These are phyloP conservation scores for Mrakia gelida DNA, from an alignment of 768 basidiomycete genomes.

Conservation along the genomic window DNA sequence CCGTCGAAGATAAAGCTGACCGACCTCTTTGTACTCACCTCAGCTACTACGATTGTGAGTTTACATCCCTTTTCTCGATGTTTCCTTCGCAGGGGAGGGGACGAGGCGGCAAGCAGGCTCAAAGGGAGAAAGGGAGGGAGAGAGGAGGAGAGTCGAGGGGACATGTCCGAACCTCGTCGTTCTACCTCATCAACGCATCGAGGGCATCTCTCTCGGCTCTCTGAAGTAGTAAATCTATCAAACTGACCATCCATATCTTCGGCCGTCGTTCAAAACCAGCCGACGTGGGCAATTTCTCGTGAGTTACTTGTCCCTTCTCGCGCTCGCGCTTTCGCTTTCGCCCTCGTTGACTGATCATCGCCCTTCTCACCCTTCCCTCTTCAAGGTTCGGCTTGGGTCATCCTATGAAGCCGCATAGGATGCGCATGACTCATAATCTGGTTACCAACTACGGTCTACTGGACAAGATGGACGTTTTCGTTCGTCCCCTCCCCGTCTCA, in stretches of 20 bases:
- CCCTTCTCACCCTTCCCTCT: not conserved
- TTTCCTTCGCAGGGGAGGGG: not conserved
- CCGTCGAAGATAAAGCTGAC: not conserved
- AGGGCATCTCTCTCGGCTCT: no score
- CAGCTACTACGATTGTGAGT: conserved; percentile 33
- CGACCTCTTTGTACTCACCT: not conserved
- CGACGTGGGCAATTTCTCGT: no score
- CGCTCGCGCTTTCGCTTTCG: no score
- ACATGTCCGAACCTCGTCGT: no score
- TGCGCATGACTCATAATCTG: conserved; percentile 88
- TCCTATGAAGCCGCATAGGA: conserved; percentile 94
- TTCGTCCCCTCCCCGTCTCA: conserved; percentile 46
- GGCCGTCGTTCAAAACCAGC: no score
- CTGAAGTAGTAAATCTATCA: no score
- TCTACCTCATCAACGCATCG: no score
- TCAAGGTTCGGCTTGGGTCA: conserved; percentile 70
- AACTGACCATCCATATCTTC: no score
- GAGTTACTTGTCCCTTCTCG: no score
- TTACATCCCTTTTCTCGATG: not conserved
- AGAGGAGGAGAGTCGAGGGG: no score
- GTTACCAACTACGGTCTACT: conserved; percentile 87
- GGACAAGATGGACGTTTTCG: conserved; percentile 88
- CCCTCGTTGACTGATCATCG: not conserved
- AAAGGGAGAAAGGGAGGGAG: not conserved
- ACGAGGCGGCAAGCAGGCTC: no score